Conservation (phyloP, 495 filamentous ascomycete species). For the Acidiella bohemica region DNA sequence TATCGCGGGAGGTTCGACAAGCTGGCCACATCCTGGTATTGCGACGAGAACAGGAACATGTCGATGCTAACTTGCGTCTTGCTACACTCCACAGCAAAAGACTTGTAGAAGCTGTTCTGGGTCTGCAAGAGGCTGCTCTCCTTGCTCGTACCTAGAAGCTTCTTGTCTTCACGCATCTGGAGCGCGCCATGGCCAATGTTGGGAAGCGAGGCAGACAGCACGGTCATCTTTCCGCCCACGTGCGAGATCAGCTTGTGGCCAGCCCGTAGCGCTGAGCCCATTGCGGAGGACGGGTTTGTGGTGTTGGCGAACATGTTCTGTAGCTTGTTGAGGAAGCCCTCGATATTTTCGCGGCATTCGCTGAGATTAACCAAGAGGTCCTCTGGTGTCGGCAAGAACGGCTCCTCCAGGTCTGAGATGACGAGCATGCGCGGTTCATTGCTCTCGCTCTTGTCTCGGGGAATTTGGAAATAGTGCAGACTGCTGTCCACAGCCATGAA, state of each 20-base stretch:
- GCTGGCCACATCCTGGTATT: constrained; percentile 94
- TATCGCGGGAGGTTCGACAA: constrained; percentile 89
- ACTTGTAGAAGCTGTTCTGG: constrained; percentile 93
- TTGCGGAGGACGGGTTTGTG: constrained; percentile 69
- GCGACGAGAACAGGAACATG: constrained; percentile 97
- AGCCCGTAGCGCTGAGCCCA: constrained; percentile 84
- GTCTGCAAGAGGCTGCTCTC: constrained; percentile 81
- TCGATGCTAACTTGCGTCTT: constrained; percentile 98
- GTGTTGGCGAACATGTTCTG: constrained; percentile 96
- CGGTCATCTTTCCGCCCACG: constrained; percentile 85
- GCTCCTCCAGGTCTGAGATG: constrained; percentile 90
- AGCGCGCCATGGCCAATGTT: constrained; percentile 83
- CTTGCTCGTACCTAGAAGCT: constrained; percentile 84
- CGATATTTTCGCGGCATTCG: constrained; percentile 80
- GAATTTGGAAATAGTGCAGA: constrained; percentile 89
- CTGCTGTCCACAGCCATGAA: constrained; percentile 95
- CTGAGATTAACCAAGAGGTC: constrained; percentile 85
- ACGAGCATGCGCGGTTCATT: constrained; percentile 83
- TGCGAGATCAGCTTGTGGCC: constrained; percentile 91
- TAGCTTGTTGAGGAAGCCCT: constrained; percentile 77
- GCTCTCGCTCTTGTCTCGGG: constrained; percentile 70
- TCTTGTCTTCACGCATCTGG: constrained; percentile 92
- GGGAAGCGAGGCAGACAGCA: constrained; percentile 79
- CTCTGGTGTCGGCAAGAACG: constrained; percentile 84
- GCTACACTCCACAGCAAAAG: constrained; percentile 95